Conservation (phyloP, 768 basidiomycete genomes). For the Tephrocybe sp. region DNA sequence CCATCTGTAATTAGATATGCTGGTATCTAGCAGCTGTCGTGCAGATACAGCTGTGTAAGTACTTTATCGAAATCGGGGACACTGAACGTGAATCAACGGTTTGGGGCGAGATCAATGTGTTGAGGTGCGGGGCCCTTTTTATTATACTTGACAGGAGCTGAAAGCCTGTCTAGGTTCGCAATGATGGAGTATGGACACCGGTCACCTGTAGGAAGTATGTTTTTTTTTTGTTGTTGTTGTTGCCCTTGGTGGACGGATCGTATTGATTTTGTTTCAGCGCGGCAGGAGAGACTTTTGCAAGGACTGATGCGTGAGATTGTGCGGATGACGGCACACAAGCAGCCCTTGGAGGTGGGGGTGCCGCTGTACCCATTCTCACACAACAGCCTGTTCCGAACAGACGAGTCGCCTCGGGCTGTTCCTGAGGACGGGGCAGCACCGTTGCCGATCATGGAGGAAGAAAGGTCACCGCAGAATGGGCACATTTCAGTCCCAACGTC, state of each 20-base stretch:
- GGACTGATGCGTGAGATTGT: constrained; percentile 86
- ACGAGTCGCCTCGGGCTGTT: constrained; percentile 31
- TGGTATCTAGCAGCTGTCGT: constrained; percentile 92
- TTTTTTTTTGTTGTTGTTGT: neutral
- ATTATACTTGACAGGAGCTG: neutral
- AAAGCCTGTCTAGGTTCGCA: constrained; percentile 56
- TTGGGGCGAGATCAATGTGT: constrained; percentile 86
- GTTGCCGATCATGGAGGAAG: constrained; percentile 37
- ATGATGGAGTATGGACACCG: constrained; percentile 80
- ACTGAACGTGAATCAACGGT: constrained; percentile 69
- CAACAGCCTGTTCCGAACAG: constrained; percentile 56
- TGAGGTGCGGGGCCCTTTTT: constrained; percentile 49
- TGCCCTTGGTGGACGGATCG: constrained; percentile 2
- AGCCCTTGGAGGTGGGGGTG: constrained; percentile 76
- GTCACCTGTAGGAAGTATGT: constrained; percentile 83
- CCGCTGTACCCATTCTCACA: constrained; percentile 85
- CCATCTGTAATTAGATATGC: constrained; percentile 56
- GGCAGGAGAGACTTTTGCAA: constrained; percentile 81
- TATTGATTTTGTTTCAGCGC: constrained; percentile 44
- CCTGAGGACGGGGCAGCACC: constrained; percentile 36
- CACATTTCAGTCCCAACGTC: constrained; percentile 12
- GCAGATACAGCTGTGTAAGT: constrained; percentile 83
- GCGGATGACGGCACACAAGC: constrained; percentile 76
- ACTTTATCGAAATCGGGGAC: constrained; percentile 83
- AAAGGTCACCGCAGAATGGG: constrained; percentile 19